A percentile compares a stretch with the other conserved stretches of the same genome.
These are phyloP conservation scores for Pisolithus microcarpus DNA, from an alignment of 768 basidiomycete genomes.

Conservation along the genomic window DNA sequence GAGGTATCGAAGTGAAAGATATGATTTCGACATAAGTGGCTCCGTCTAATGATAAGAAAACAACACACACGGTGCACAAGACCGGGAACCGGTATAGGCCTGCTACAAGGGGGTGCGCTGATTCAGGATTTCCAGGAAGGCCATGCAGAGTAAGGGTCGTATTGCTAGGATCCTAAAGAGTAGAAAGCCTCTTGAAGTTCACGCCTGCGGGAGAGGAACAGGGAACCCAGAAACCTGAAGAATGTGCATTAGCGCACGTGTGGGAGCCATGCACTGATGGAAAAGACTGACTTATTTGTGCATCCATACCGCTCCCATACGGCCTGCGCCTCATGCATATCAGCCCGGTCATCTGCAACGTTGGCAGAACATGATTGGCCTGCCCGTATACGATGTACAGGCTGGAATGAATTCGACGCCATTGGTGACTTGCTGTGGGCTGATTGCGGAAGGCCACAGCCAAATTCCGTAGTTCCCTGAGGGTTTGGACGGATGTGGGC, in stretches of 20 bases:
- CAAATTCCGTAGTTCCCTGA: not conserved
- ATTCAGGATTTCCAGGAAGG: too few relatives aligned
- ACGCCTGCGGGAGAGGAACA: conserved; percentile 56
- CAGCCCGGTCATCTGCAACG: conserved; percentile 8
- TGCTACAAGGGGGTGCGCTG: too few relatives aligned
- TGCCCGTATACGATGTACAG: not conserved
- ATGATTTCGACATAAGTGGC: too few relatives aligned
- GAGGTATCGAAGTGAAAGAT: too few relatives aligned
- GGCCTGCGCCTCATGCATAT: conserved; percentile 34
- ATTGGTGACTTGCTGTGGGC: conserved; percentile 2
- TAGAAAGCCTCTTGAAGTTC: conserved; percentile 13
- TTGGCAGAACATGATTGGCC: not conserved
- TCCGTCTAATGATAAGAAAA: too few relatives aligned
- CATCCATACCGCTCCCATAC: conserved; percentile 59
- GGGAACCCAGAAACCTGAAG: conserved; percentile 51
- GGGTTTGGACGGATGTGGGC: not conserved
- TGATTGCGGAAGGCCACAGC: not conserved
- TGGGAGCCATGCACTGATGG: not conserved
- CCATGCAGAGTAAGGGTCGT: too few relatives aligned
- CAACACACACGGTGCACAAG: too few relatives aligned
- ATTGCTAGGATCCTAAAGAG: not conserved
- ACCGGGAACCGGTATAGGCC: too few relatives aligned
- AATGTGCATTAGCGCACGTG: conserved; percentile 5
- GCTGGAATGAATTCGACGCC: not conserved
- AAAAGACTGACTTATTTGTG: conserved; percentile 47